These are phyloP conservation scores for Eremothecium gossypii DNA, from an alignment of 1,139 yeast genomes.

Conservation along the genomic window DNA sequence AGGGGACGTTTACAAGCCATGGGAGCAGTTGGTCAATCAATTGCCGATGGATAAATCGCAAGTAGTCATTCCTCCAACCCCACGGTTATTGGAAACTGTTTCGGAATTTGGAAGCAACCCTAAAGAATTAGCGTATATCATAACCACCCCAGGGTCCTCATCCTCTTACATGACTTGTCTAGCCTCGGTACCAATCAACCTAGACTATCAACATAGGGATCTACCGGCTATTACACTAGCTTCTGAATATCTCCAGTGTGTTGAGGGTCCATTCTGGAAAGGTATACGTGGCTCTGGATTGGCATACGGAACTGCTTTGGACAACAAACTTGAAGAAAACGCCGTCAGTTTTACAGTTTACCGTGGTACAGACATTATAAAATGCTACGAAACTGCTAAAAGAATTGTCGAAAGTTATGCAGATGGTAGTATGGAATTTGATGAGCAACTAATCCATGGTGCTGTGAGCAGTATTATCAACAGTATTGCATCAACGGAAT, in stretches of 20 bases:
- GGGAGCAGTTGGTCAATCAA: conserved; percentile 40
- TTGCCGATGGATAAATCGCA: conserved; percentile 3
- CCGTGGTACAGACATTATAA: conserved; percentile 75
- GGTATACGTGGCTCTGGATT: conserved; percentile 93
- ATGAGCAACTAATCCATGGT: conserved; percentile 52
- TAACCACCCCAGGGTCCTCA: conserved; percentile 79
- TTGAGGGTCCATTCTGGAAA: conserved; percentile 97
- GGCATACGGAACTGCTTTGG: conserved; percentile 77
- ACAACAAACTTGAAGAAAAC: conserved; percentile 57
- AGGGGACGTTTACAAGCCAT: conserved; percentile 33
- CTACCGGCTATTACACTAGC: conserved; percentile 64
- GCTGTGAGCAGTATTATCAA: conserved; percentile 70
- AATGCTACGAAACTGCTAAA: conserved; percentile 61
- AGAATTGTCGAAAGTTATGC: conserved; percentile 57
- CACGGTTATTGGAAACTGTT: conserved; percentile 46
- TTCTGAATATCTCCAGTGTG: conserved; percentile 68
- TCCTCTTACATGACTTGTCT: conserved; percentile 64
- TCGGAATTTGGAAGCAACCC: conserved; percentile 52
- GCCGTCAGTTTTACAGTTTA: conserved; percentile 58
- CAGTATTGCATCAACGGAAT: conserved; percentile 55
- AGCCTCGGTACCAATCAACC: conserved; percentile 46
- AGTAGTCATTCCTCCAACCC: conserved; percentile 31
- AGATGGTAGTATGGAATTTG: conserved; percentile 45
- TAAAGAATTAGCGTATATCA: conserved; percentile 48
- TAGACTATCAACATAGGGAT: conserved; percentile 57